Conservation (phyloP, 108 stramenopile genomes). For the Schizochytrium sp. region DNA sequence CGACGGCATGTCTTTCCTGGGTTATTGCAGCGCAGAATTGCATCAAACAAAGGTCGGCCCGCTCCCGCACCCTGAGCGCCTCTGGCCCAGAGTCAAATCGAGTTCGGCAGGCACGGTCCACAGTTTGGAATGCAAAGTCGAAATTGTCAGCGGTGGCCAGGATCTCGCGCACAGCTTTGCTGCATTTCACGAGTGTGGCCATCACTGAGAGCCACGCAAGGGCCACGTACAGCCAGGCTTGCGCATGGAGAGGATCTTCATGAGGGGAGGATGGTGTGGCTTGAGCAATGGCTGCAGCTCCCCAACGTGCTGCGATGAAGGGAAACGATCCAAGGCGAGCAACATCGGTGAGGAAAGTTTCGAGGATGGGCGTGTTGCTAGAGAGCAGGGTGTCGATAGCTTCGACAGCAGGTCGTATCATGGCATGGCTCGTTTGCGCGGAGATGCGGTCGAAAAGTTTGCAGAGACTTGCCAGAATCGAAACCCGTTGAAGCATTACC, state of each 20-base stretch:
- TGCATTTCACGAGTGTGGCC: neutral
- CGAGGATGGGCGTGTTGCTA: neutral
- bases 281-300: neutral
- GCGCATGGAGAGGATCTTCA: neutral
- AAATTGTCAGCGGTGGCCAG: neutral
- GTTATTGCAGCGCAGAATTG: neutral
- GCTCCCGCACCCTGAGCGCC: conserved; percentile 32
- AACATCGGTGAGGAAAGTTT: neutral
- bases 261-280: neutral
- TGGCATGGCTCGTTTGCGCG: neutral
- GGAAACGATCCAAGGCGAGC: neutral
- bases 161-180: conserved; percentile 22
- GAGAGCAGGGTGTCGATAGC: conserved; percentile 20
- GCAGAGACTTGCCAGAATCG: conserved; percentile 1
- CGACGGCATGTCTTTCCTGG: neutral
- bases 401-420: neutral
- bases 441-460: conserved; percentile 2
- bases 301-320: neutral
- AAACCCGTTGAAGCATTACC: neutral
- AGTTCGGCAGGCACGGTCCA: neutral
- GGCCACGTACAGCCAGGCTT: conserved; percentile 9
- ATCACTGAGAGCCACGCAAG: neutral
- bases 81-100: neutral
- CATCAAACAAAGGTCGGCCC: neutral
- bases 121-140: neutral